Conservation (phyloP, 129 eudicot species). For the Scalesia atractyloides region DNA sequence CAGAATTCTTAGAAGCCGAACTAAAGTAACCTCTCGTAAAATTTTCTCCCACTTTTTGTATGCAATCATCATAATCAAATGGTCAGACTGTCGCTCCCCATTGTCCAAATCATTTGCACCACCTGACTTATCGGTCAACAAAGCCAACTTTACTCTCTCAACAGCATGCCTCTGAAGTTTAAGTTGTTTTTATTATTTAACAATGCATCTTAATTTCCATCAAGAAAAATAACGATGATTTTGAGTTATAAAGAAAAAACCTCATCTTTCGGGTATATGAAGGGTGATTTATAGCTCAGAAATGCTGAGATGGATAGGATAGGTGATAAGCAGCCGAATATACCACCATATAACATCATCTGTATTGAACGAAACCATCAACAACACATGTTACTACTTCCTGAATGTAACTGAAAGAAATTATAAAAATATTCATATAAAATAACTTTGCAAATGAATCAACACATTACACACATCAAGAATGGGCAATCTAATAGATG, state of each 20-base stretch:
- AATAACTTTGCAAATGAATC: conserved; percentile 14
- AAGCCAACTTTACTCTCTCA: conserved; percentile 84
- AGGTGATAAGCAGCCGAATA: conserved; percentile 95
- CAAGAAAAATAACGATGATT: neutral
- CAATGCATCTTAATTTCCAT: neutral
- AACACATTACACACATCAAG: conserved; percentile 7
- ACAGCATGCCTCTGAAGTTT: conserved; percentile 77
- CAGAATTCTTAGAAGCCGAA: conserved; percentile 13
- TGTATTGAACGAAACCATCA: conserved; percentile 47
- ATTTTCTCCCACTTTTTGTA: conserved; percentile 87
- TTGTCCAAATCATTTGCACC: conserved; percentile 46
- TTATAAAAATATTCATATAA: conserved; percentile 17
- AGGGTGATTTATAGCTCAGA: conserved; percentile 96
- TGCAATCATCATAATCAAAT: conserved; percentile 88
- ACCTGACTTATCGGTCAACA: conserved; percentile 65
- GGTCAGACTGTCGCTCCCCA: conserved; percentile 77
- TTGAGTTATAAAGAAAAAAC: conserved; percentile 38
- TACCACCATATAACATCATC: conserved; percentile 96
- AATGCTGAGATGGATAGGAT: conserved; percentile 88
- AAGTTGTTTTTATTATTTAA: neutral
- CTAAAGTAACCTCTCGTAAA: conserved; percentile 62
- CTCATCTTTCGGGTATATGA: conserved; percentile 95
- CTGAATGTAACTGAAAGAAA: conserved; percentile 2
- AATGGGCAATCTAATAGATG: conserved; percentile 1
- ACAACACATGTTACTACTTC: conserved; percentile 18